These are phyloP conservation scores for Scedosporium apiospermum DNA, from an alignment of 2,329 filamentous ascomycete species.

Conservation along the genomic window DNA sequence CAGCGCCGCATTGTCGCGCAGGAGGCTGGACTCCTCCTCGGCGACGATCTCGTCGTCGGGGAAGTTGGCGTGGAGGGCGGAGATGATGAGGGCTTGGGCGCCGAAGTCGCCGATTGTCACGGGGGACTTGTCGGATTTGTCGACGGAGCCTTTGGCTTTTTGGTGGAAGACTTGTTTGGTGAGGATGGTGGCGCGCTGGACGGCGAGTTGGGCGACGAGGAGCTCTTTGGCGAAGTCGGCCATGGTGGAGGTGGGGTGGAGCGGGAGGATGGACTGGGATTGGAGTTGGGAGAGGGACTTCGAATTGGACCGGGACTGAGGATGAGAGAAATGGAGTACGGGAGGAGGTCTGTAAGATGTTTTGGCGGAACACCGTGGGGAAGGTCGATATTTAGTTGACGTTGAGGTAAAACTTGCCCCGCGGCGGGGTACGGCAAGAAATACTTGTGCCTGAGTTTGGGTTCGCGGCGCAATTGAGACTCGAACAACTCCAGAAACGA, in stretches of 20 bases:
- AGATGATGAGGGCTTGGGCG: slow-evolving; percentile 92
- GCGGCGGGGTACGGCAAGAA: not conserved
- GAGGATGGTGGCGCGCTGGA: slow-evolving; percentile 61
- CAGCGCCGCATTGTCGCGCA: slow-evolving; percentile 62
- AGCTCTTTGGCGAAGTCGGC: slow-evolving; percentile 54
- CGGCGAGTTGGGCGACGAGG: slow-evolving; percentile 74
- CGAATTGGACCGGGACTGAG: not conserved
- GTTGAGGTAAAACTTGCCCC: not conserved
- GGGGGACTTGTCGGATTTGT: slow-evolving; percentile 91
- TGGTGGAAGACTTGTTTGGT: slow-evolving; percentile 55
- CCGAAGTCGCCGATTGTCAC: slow-evolving; percentile 98
- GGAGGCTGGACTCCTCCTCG: slow-evolving; percentile 81
- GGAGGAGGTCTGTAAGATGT: not conserved
- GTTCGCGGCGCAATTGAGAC: not conserved
- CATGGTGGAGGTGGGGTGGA: slow-evolving; percentile 20
- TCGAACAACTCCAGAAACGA: not conserved
- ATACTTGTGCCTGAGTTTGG: too few relatives aligned
- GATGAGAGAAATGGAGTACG: not conserved
- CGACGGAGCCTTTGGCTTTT: slow-evolving; percentile 79
- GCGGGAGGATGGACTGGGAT: slow-evolving; percentile 5
- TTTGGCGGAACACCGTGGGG: not conserved
- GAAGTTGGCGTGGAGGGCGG: slow-evolving; percentile 81
- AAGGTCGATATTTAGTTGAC: not conserved
- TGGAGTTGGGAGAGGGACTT: slow-evolving; percentile 1
- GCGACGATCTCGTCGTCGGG: slow-evolving; percentile 85